Conservation (phyloP, 257 asterid genomes). For the Solanum stenotomum region DNA sequence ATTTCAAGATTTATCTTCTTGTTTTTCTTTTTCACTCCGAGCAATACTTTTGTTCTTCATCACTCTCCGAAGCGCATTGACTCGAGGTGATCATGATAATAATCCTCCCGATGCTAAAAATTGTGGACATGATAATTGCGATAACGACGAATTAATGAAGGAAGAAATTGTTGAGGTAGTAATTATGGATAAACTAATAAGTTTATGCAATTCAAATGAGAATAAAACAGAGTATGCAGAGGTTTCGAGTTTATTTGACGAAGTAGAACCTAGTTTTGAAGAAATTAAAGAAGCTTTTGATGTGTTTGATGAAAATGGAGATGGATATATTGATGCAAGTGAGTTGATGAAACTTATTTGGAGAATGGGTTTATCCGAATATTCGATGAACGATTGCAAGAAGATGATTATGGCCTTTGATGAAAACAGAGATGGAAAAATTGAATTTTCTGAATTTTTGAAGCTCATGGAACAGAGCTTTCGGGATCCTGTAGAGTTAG, state of each 20-base stretch:
- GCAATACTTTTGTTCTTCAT: background rate
- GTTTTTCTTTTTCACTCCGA: background rate
- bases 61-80: background rate
- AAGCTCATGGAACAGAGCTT: slow-evolving; percentile 34
- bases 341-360: slow-evolving; percentile 30
- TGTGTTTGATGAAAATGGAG: slow-evolving; percentile 36
- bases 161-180: background rate
- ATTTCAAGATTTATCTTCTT: slow-evolving; percentile 21
- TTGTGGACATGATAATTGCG: background rate
- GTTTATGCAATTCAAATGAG: slow-evolving; percentile 1
- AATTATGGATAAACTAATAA: slow-evolving; percentile 27
- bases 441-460: slow-evolving; percentile 45
- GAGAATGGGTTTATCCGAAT: slow-evolving; percentile 21
- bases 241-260: slow-evolving; percentile 31
- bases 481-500: background rate
- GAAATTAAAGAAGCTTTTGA: slow-evolving; percentile 46
- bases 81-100: background rate
- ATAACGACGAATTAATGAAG: background rate
- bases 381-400: slow-evolving; percentile 17
- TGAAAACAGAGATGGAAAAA: slow-evolving; percentile 33
- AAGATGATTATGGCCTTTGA: slow-evolving; percentile 47
- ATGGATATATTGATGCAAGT: slow-evolving; percentile 43
- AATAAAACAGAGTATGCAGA: background rate
- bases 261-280: slow-evolving; percentile 23
- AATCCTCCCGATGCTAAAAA: background rate